Evolutionary conservation across 2,329 filamentous ascomycete species (phyloP).

Genomic region (Diaporthe aspalathi): DNA sequence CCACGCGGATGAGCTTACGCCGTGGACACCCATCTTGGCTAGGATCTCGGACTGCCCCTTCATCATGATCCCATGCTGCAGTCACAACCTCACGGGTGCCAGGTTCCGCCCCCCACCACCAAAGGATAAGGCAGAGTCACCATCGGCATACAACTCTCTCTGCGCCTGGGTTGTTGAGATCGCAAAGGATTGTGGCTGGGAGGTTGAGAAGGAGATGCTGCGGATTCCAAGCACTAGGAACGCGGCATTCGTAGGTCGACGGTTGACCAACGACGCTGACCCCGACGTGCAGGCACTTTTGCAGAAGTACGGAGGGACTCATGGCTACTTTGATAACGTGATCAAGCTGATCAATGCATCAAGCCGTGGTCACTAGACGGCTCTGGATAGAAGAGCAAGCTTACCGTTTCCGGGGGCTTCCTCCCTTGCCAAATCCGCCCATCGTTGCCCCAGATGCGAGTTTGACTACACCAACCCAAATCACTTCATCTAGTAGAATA

Average conservation of each 20-base stretch:
- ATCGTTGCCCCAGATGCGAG: too few species aligned
- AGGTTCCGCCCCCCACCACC: conserved; percentile 75
- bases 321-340: conserved; percentile 70
- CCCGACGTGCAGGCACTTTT: conserved; percentile 59
- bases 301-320: conserved; percentile 64
- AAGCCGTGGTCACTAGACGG: conserved; percentile 53
- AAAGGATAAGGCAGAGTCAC: conserved; percentile 59
- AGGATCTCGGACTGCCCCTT: conserved; percentile 82
- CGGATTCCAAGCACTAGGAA: conserved; percentile 94
- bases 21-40: conserved; percentile 93
- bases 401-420: background rate
- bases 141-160: conserved; percentile 84
- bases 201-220: conserved; percentile 84
- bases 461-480: too few species aligned
- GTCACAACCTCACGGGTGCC: conserved; percentile 83
- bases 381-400: background rate
- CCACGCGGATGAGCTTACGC: conserved; percentile 94
- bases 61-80: conserved; percentile 95
- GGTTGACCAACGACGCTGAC: conserved; percentile 45
- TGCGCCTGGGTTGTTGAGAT: conserved; percentile 81
- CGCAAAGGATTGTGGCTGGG: conserved; percentile 78
- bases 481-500: too few species aligned
- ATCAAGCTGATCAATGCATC: conserved; percentile 67
- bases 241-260: conserved; percentile 79
- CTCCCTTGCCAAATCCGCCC: background rate